These are phyloP conservation scores for Phlebiopsis gigantea DNA, from an alignment of 768 basidiomycete species.

Conservation along the genomic window DNA sequence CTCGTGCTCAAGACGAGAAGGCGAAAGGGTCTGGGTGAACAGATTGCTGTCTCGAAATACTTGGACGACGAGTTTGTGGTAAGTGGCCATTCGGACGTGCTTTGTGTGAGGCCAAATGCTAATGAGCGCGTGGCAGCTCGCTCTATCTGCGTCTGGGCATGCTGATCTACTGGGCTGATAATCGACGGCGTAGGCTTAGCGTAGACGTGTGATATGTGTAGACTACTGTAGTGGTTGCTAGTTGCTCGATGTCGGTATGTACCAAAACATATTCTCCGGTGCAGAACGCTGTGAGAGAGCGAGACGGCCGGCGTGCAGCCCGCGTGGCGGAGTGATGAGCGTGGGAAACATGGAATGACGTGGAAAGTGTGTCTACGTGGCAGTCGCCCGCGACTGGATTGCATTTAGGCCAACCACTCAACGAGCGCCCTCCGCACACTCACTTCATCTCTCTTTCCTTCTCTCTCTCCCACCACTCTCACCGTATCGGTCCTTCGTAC, in stretches of 20 bases:
- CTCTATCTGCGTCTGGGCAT: slow-evolving; percentile 93
- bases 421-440: slow-evolving; percentile 12
- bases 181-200: too few relatives aligned
- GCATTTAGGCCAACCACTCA: slow-evolving; percentile 25
- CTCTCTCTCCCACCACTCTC: slow-evolving; percentile 28
- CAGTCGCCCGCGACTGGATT: slow-evolving; percentile 25
- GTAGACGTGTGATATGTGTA: neutral
- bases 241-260: slow-evolving; percentile 19
- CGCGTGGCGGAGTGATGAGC: neutral
- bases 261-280: slow-evolving; percentile 3
- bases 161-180: slow-evolving; percentile 76
- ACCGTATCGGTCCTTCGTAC: slow-evolving; percentile 63
- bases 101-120: neutral
- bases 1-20: slow-evolving; percentile 94
- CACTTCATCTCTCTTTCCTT: slow-evolving; percentile 32
- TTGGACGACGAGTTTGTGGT: slow-evolving; percentile 96
- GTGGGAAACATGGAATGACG: slow-evolving; percentile 29
- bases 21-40: slow-evolving; percentile 89
- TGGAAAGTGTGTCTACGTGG: slow-evolving; percentile 37
- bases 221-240: slow-evolving; percentile 6
- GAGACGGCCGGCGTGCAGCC: neutral
- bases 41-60: slow-evolving; percentile 96
- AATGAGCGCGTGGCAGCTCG: slow-evolving; percentile 49
- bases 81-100: slow-evolving; percentile 28
- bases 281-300: neutral